Evolutionary conservation across 305 asterid genomes (phyloP), one percentile per base, ranked within the genome.

Genomic region (Striga hermonthica): DNA sequence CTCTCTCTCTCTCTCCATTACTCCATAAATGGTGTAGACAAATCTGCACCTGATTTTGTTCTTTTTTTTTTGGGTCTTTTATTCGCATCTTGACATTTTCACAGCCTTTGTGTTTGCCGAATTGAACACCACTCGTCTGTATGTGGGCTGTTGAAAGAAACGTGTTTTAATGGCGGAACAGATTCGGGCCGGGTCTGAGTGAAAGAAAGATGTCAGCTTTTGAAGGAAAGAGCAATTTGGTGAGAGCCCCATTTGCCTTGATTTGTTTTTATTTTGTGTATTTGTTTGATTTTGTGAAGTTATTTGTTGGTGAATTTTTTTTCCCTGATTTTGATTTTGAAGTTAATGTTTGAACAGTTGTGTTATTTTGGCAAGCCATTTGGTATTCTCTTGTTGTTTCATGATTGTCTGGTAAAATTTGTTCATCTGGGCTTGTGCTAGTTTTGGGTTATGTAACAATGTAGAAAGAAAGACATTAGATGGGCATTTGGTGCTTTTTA

Each of bases 151-250:
- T 45, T 48, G 40, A 58, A 34, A 57, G 38, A 58, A 16, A 45
- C 39, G 34, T 74, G 68, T 47, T 58, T 63, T 38, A 28, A 10
- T 72, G 62, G 57, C 6, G 48, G 44, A 22, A 35, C 1, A 38
- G 56, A 15, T 22, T 68, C 34, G 56, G 16, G 22, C 37, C 22
- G 64, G 47, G 39, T 12, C n/a, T 34, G 65, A 45, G 10, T 35
- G 56, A 49, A 60, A 65, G 4, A 2, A 15, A 67, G 73, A 79
- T 79, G 89, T 81, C 79, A 39, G 62, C 83, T 10, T 62, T 82
- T 14, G 78, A 75, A 50, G 78, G 81, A 13, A 67, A 49, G 80
- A 28, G 53, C 78, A 70, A 72, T 75, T 68, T 62, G 91, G 88
- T 85, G 55, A 70, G 58, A 58, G 9, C 39, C 53, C 72, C 6